Evolutionary conservation across 371 early-diverging fungal genomes (phyloP).

Genomic region (Catenaria anguillulae): DNA sequence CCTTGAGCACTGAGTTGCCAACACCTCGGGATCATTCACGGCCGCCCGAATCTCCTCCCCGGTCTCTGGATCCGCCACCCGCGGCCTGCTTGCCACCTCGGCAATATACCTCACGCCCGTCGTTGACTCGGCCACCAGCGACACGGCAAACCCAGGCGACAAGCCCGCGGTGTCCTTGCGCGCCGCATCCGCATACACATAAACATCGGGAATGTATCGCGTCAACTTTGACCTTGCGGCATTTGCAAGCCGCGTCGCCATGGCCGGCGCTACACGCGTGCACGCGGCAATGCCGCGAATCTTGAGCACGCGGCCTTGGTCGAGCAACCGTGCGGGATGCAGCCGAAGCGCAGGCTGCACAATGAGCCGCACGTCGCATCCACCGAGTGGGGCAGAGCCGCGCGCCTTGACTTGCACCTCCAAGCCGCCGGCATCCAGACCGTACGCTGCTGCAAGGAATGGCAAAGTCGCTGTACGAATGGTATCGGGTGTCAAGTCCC

Average conservation of each 20-base stretch:
- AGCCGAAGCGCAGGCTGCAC: conserved; percentile 70
- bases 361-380: conserved; percentile 77
- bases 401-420: conserved; percentile 80
- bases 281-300: conserved; percentile 88
- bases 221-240: conserved; percentile 69
- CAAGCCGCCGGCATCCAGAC: conserved; percentile 53
- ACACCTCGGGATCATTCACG: conserved; percentile 53
- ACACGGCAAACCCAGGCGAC: conserved; percentile 84
- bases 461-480: conserved; percentile 81
- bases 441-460: conserved; percentile 60
- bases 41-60: conserved; percentile 30
- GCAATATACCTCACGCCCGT: conserved; percentile 66
- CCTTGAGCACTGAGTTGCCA: conserved; percentile 59
- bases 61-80: conserved; percentile 18
- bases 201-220: conserved; percentile 84
- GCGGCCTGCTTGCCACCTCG: conserved; percentile 47
- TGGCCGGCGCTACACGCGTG: conserved; percentile 88
- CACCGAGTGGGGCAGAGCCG: conserved; percentile 90
- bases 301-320: conserved; percentile 72
- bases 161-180: conserved; percentile 86
- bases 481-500: conserved; percentile 62
- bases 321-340: conserved; percentile 59
- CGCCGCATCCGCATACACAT: conserved; percentile 91
- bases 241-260: conserved; percentile 83
- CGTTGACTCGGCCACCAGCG: conserved; percentile 82